These are phyloP conservation scores for Aspergillus sp. DNA, from an alignment of 2,329 filamentous ascomycete genomes.

Conservation along the genomic window DNA sequence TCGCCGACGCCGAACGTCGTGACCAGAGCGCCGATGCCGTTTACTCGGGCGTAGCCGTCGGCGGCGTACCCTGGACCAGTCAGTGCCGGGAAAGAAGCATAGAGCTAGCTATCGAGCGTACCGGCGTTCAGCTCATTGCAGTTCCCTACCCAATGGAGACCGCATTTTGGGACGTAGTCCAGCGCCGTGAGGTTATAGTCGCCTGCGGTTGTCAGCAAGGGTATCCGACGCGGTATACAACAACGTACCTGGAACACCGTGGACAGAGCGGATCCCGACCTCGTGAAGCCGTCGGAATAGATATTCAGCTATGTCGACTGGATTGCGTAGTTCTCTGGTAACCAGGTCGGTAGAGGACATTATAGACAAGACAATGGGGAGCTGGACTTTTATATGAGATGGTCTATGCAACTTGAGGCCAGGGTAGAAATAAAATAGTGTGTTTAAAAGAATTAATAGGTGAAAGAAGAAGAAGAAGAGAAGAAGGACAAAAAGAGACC, in stretches of 20 bases:
- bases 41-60: constrained; percentile 69
- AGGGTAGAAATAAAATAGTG: no score
- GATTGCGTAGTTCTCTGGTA: constrained; percentile 34
- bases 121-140: constrained; percentile 53
- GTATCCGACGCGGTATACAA: constrained; percentile 11
- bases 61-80: constrained; percentile 54
- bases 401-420: no score
- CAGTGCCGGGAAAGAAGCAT: no score
- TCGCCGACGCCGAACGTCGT: constrained; percentile 68
- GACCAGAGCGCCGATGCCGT: constrained; percentile 58
- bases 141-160: constrained; percentile 51
- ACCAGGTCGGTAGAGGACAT: constrained; percentile 35
- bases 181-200: constrained; percentile 61
- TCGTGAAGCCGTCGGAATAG: constrained; percentile 42
- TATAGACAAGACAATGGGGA: constrained; percentile 1
- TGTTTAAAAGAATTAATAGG: no score
- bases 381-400: no score
- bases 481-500: no score
- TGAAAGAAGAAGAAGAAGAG: no score
- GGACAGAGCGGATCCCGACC: constrained; percentile 40
- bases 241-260: constrained; percentile 45
- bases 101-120: constrained; percentile 17
- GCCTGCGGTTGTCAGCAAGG: constrained; percentile 14
- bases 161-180: constrained; percentile 48
- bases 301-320: constrained; percentile 40